phyloP scores from a whole-genome alignment of 2,329 filamentous ascomycete genomes.

The Geosmithia putterillii region DNA sequence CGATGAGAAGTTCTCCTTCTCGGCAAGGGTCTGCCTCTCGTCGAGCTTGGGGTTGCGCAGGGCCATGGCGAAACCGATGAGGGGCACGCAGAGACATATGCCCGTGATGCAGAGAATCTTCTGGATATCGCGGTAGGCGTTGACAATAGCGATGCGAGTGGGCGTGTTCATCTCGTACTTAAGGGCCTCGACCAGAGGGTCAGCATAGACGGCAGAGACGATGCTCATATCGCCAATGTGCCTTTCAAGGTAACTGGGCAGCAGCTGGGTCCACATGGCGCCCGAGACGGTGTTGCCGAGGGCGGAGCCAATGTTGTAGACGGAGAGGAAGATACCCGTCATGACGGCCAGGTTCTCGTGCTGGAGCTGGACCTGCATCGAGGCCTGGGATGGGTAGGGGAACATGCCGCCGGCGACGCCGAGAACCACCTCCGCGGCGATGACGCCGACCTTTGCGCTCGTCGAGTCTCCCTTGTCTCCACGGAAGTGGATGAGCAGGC shows the following conservation, averaged over 20 bases:
- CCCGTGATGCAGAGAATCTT: constrained; percentile 33
- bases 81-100: constrained; percentile 33
- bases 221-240: constrained; percentile 17
- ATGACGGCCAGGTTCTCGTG: constrained; percentile 49
- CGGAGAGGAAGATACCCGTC: constrained; percentile 49
- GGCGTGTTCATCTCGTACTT: constrained; percentile 27
- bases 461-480: constrained; percentile 18
- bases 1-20: constrained; percentile 12
- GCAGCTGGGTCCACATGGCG: constrained; percentile 48
- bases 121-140: constrained; percentile 33
- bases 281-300: constrained; percentile 48
- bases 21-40: constrained; percentile 28
- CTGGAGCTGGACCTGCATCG: constrained; percentile 25
- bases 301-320: constrained; percentile 51
- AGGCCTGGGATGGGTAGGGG: constrained; percentile 33
- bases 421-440: constrained; percentile 49
- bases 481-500: constrained; percentile 51
- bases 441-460: constrained; percentile 39
- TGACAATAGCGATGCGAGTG: constrained; percentile 28
- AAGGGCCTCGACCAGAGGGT: constrained; percentile 20
- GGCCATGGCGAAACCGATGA: constrained; percentile 28
- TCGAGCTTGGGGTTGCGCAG: constrained; percentile 34
- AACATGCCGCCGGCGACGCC: constrained; percentile 54
- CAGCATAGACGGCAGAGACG: constrained; percentile 18
- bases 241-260: constrained; percentile 30